Conservation (phyloP, 345 rosid genomes). For the Eucalyptus viminalis region DNA sequence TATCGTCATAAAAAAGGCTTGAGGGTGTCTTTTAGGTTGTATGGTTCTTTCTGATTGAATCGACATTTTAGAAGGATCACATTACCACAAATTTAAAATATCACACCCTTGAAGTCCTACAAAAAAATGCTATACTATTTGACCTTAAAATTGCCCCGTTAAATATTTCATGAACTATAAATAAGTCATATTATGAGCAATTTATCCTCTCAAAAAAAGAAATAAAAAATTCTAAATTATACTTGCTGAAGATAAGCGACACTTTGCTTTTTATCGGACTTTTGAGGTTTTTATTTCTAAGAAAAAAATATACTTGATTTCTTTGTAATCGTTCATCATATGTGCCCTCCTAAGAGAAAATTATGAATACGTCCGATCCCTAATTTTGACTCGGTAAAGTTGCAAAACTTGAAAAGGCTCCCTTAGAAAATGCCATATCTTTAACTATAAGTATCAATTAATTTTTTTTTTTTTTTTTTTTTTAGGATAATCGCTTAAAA, state of each 20-base stretch:
- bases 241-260: not conserved
- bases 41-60: not conserved
- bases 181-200: not conserved
- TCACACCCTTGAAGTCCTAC: not conserved
- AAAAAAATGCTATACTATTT: too few species aligned
- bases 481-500: not conserved
- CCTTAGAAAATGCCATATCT: not conserved
- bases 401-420: not conserved
- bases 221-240: too few species aligned
- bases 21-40: not conserved
- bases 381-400: too few species aligned
- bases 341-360: not conserved
- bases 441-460: not conserved
- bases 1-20: not conserved
- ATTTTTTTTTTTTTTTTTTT: rapidly evolving
- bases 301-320: not conserved
- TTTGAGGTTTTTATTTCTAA: not conserved
- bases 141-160: not conserved
- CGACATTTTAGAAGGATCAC: not conserved
- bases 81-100: not conserved
- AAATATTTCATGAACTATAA: not conserved
- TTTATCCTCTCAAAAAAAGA: not conserved
- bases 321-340: not conserved
- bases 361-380: not conserved
- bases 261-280: not conserved